Base-by-base conservation (phyloP, 2,329 filamentous ascomycete species). In the Biscogniauxia marginata region DNA sequence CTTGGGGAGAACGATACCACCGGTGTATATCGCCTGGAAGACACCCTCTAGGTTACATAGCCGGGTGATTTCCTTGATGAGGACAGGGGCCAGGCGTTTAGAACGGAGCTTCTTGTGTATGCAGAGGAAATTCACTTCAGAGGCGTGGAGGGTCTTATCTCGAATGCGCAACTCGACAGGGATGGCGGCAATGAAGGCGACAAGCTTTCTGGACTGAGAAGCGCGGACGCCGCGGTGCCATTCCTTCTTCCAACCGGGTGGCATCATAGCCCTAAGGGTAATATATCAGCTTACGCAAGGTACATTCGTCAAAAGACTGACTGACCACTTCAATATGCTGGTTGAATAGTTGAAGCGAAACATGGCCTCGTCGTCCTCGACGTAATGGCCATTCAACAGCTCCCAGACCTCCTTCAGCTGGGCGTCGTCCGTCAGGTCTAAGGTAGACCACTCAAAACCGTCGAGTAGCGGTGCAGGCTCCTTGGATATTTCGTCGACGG, bases 41-140 rank as follows among this genome's bases (percentile, higher is more conserved):
- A 96, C 88, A 55, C 88, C 90, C 62, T 89, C 81, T 49, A 92
- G 76, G 74, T 98, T 96, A 79, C 91, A 96, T 61, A 92, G 84
- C 49, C 95, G 88, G 4, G 95, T 99, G 66, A 99, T 91, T 73
- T 99, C 95, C 75, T 97, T 97, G 79, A 99, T 99, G 52, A 99
- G 84, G 1, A 98, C 89, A 0, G 95, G 95, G 0, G 95, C 87
- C 46, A 99, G 85, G 53, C 95, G 88, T 79, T 98, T 97, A 56
- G 90, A 86, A 50, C 95, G 90, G 25, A 99, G 85, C 77, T 98
- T 98, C 81, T 98, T 98, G 81, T 99, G 95, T 54, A 99, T 88
- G 70, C 93, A 96, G 63, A 99, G 87, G 76, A 98, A 99, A 79
- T 99, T 99, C 76, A 99, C 95, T 74, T 99, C 95, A 49, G 90